Evolutionary conservation across 768 basidiomycete genomes (phyloP), one percentile per base, ranked within the genome.

Genomic region (Heimioporus sp.): DNA sequence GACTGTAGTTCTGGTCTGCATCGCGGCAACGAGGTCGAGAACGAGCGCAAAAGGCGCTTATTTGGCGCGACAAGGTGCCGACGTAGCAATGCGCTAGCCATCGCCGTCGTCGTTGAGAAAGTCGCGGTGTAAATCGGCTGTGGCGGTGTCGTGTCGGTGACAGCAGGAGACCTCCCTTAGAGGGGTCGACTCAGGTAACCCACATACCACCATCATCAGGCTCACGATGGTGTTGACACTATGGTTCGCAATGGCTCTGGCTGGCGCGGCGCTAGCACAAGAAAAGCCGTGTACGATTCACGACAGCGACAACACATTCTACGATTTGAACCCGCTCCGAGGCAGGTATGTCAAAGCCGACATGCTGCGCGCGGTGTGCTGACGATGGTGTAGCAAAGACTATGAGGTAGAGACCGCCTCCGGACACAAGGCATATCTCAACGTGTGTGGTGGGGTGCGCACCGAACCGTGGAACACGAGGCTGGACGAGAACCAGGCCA

Each of bases 81-180:
- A 65, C 86, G 84, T 66, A 88, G 70, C 56, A 90, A 66, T 59
- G 77, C 68, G 58, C 82, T 82, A 62, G 85, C 81, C 87, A 90
- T 88, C 69, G 68, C 68, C 51, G 67, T 61, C 55, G 60, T 60
- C 62, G 63, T 54, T 60, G 66, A 65, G 56, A 62, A 55, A 50
- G 60, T 51, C 55, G 45, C 67, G 67, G 67, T 40, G 49, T 42
- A 56, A 68, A 48, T 60, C 67, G 68, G 66, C 28, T 42, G 59
- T 60, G 57, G 62, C 61, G n/a, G 52, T 57, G 64, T 58, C 8
- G 37, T 20, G 37, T 24, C 21, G 5, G 3, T 5, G 21, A 24
- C 17, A 12, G 36, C 42, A 48, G 38, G 0, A 5, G 46, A 65
- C 65, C 65, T 37, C 67, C 60, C 43, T 7, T 38, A 2, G 52